These are phyloP conservation scores for Oleoguttula mirabilis DNA, from an alignment of 495 filamentous ascomycete genomes.

Conservation along the genomic window DNA sequence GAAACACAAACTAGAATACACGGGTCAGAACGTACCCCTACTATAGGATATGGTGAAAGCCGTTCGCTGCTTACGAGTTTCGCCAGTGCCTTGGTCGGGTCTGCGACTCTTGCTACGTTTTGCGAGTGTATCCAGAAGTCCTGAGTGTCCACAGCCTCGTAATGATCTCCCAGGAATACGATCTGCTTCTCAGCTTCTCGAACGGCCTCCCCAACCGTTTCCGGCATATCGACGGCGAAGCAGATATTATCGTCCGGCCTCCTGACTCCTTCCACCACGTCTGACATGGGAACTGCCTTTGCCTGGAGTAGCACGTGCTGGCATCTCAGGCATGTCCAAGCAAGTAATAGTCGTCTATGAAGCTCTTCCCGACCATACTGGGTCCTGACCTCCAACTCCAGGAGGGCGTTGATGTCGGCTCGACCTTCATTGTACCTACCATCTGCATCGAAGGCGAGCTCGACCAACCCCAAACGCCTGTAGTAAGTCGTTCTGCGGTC, in stretches of 20 bases:
- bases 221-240: slow-evolving; percentile 19
- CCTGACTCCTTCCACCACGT: not conserved
- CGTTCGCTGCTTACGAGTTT: too few species aligned
- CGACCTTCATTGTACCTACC: slow-evolving; percentile 21
- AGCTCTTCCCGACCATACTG: slow-evolving; percentile 12
- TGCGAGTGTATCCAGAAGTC: slow-evolving; percentile 26
- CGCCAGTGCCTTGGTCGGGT: slow-evolving; percentile 22
- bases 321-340: slow-evolving; percentile 26
- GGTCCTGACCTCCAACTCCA: slow-evolving; percentile 15
- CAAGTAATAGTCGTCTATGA: slow-evolving; percentile 22
- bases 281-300: slow-evolving; percentile 3
- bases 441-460: slow-evolving; percentile 20
- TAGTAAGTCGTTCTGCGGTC: slow-evolving; percentile 6
- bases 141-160: slow-evolving; percentile 20
- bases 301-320: slow-evolving; percentile 27
- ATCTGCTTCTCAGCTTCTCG: slow-evolving; percentile 12
- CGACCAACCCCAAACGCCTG: slow-evolving; percentile 19
- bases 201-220: slow-evolving; percentile 13
- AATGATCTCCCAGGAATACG: slow-evolving; percentile 26
- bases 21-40: too few species aligned
- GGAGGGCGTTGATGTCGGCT: slow-evolving; percentile 18
- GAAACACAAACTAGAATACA: slow-evolving; percentile 28
- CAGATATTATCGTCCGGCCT: not conserved
- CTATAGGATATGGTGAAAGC: too few species aligned
- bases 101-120: slow-evolving; percentile 26